These are phyloP conservation scores for Rutidosis leptorrhynchoides DNA, from an alignment of 129 eudicot genomes.

Conservation along the genomic window DNA sequence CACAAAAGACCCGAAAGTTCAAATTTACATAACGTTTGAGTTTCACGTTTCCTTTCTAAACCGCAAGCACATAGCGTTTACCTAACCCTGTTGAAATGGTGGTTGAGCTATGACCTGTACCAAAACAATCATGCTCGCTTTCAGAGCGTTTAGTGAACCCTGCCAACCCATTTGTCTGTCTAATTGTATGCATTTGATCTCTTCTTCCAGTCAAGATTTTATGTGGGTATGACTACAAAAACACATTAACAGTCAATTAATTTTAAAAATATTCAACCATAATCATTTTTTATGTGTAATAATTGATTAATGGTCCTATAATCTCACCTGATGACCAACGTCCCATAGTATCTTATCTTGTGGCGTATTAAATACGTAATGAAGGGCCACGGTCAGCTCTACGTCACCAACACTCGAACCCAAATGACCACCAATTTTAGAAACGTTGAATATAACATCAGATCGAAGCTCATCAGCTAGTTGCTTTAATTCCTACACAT, in stretches of 20 bases:
- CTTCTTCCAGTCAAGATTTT: constrained; percentile 92
- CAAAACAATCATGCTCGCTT: too few relatives aligned
- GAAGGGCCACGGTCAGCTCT: constrained; percentile 97
- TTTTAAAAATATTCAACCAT: constrained; percentile 7
- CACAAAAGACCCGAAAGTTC: too few relatives aligned
- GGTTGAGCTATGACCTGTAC: too few relatives aligned
- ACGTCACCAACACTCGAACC: constrained; percentile 96
- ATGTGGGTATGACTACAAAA: too few relatives aligned
- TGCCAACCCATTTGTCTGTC: constrained; percentile 82
- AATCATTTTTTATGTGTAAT: background rate
- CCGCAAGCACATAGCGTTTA: too few relatives aligned
- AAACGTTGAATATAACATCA: constrained; percentile 86
- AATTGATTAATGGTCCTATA: constrained; percentile 1
- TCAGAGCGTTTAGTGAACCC: too few relatives aligned
- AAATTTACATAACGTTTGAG: too few relatives aligned
- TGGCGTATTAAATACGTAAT: constrained; percentile 86
- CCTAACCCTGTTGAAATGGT: too few relatives aligned
- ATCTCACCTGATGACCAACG: too few relatives aligned
- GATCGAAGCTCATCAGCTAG: constrained; percentile 77
- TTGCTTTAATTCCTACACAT: too few relatives aligned
- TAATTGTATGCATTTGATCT: constrained; percentile 71
- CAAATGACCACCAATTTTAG: constrained; percentile 92
- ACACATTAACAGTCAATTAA: background rate
- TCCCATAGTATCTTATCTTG: constrained; percentile 79
- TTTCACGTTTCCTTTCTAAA: too few relatives aligned